These are phyloP conservation scores for Dalechampia spathulata DNA, from an alignment of 441 rosid species.

Conservation along the genomic window DNA sequence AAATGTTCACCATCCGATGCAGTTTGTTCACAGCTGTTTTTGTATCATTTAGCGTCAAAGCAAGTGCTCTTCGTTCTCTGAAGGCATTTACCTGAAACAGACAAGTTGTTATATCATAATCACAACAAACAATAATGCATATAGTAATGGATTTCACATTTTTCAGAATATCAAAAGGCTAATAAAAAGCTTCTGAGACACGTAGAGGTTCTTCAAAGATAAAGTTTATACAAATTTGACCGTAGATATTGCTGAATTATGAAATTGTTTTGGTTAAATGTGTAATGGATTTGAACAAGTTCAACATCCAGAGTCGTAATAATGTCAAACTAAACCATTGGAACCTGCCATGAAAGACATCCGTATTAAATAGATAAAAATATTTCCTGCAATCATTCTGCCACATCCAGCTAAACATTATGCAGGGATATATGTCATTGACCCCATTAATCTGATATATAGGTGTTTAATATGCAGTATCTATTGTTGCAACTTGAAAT, in stretches of 20 bases:
- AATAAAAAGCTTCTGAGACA: neutral
- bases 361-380: neutral
- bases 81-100: conserved; percentile 64
- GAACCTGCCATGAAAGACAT: neutral
- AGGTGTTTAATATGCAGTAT: too few relatives aligned
- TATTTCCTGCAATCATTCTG: neutral
- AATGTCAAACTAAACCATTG: neutral
- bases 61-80: conserved; percentile 80
- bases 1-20: conserved; percentile 43
- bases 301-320: neutral
- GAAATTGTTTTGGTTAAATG: neutral
- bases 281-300: neutral
- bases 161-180: too few relatives aligned
- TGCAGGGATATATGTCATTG: neutral
- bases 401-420: neutral
- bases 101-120: neutral
- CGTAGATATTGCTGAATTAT: neutral
- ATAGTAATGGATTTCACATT: too few relatives aligned
- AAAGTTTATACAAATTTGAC: neutral
- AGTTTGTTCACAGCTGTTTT: conserved; percentile 83
- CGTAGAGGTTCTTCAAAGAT: neutral
- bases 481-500: neutral
- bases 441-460: too few relatives aligned
- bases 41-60: conserved; percentile 74
- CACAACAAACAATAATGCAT: neutral